Conservation (phyloP, 2,329 filamentous ascomycete species). For the Clonostachys sp. region DNA sequence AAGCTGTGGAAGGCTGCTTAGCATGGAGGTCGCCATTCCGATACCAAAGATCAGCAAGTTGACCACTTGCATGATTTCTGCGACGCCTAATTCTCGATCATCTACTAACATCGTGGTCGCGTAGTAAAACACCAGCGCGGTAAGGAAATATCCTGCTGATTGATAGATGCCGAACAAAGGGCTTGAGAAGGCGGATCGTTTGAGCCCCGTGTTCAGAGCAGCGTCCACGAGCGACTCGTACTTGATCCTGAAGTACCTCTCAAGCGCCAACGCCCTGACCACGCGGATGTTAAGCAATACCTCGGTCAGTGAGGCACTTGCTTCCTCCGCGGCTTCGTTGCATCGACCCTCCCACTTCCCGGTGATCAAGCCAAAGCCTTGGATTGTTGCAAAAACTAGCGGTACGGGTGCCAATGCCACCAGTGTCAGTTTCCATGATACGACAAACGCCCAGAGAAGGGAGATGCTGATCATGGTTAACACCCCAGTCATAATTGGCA, state of each 20-base stretch:
- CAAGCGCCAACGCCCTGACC: slow-evolving; percentile 70
- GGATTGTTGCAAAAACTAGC: slow-evolving; percentile 61
- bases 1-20: slow-evolving; percentile 77
- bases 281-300: slow-evolving; percentile 76
- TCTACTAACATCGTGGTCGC: slow-evolving; percentile 60
- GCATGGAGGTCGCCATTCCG: slow-evolving; percentile 63
- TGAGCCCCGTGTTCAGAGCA: slow-evolving; percentile 57
- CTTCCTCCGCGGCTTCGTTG: slow-evolving; percentile 56
- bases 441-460: slow-evolving; percentile 66
- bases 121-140: slow-evolving; percentile 81
- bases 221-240: slow-evolving; percentile 45
- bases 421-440: slow-evolving; percentile 77
- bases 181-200: slow-evolving; percentile 63
- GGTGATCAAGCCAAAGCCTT: slow-evolving; percentile 60
- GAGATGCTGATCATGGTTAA: slow-evolving; percentile 64
- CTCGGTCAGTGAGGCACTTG: slow-evolving; percentile 60
- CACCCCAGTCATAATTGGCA: slow-evolving; percentile 64
- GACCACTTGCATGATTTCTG: slow-evolving; percentile 67
- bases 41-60: slow-evolving; percentile 83
- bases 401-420: slow-evolving; percentile 68
- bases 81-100: slow-evolving; percentile 40
- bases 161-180: slow-evolving; percentile 76
- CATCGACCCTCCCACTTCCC: slow-evolving; percentile 68
- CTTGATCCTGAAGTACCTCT: slow-evolving; percentile 64
- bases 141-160: slow-evolving; percentile 65